Percentiles rank a stretch among this genome's conserved stretches.
Evolutionary conservation across 2,329 filamentous ascomycete genomes (phyloP).

Genomic region (Arthrinium phaeospermum): DNA sequence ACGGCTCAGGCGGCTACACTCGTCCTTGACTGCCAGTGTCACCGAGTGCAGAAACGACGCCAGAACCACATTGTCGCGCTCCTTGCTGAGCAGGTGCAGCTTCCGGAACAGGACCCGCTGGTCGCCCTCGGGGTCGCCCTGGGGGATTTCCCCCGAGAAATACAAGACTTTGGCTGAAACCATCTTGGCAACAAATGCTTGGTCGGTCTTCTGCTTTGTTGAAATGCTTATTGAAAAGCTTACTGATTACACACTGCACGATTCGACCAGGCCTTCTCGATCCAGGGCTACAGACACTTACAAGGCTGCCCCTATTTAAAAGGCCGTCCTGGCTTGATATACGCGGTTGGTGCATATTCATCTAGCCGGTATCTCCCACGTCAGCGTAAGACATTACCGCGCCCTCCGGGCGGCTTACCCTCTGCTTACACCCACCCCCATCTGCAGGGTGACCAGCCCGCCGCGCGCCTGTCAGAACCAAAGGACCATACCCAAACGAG

Average conservation of each 20-base stretch:
- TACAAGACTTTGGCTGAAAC: slow-evolving; percentile 21
- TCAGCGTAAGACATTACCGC: neutral
- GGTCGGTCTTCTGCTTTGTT: neutral
- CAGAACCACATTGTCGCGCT: neutral
- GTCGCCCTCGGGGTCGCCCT: slow-evolving; percentile 23
- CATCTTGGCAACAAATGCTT: neutral
- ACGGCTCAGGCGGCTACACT: neutral
- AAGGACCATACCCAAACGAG: neutral
- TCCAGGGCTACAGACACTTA: neutral
- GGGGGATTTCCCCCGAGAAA: slow-evolving; percentile 23
- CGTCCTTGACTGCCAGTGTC: neutral
- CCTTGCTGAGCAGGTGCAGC: slow-evolving; percentile 5
- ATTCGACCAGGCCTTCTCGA: neutral
- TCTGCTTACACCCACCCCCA: neutral
- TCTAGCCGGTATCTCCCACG: neutral
- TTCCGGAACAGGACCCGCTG: slow-evolving; percentile 15
- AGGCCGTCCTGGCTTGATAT: neutral
- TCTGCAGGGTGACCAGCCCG: neutral
- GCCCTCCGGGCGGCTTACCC: neutral
- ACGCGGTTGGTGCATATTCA: neutral
- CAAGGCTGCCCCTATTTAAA: neutral
- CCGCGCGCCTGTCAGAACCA: neutral
- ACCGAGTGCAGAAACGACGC: neutral
- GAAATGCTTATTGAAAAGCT: neutral
- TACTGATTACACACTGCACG: too few species aligned